Conservation (phyloP, 192 early-diverging fungal genomes). For the Podila epicladia region DNA sequence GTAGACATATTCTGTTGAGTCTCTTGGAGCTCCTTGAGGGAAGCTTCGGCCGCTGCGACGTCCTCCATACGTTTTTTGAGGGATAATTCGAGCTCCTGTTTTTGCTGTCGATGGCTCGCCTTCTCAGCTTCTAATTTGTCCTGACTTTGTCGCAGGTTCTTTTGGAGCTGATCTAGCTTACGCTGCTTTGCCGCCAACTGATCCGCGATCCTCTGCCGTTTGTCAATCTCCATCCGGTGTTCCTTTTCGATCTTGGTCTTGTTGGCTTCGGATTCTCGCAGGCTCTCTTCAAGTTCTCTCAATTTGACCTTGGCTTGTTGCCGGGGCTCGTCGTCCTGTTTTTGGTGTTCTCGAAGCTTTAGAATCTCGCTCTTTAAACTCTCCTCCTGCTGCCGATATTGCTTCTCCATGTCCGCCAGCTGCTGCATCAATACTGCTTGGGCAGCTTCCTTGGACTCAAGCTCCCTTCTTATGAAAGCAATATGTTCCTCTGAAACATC, state of each 20-base stretch:
- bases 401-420: slow-evolving; percentile 31
- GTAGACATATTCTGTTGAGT: slow-evolving; percentile 15
- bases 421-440: slow-evolving; percentile 29
- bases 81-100: slow-evolving; percentile 18
- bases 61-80: slow-evolving; percentile 30
- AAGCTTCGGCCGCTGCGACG: slow-evolving; percentile 23
- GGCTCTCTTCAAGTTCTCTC: slow-evolving; percentile 40
- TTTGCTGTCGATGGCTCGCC: slow-evolving; percentile 17
- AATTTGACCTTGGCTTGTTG: slow-evolving; percentile 42
- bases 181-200: slow-evolving; percentile 22
- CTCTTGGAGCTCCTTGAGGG: slow-evolving; percentile 18
- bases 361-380: slow-evolving; percentile 28
- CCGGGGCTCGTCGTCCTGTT: slow-evolving; percentile 42
- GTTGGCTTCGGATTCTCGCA: slow-evolving; percentile 32
- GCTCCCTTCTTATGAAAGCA: slow-evolving; percentile 10
- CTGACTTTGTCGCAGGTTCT: slow-evolving; percentile 17
- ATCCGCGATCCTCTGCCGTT: slow-evolving; percentile 23
- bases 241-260: slow-evolving; percentile 46
- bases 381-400: slow-evolving; percentile 33
- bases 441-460: slow-evolving; percentile 29
- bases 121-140: slow-evolving; percentile 21
- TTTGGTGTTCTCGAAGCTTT: slow-evolving; percentile 35
- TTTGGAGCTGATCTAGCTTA: slow-evolving; percentile 23
- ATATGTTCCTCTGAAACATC: slow-evolving; percentile 32
- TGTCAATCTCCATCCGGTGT: slow-evolving; percentile 40